phyloP scores from a whole-genome alignment of 345 rosid genomes.

The Camelina hispida region DNA sequence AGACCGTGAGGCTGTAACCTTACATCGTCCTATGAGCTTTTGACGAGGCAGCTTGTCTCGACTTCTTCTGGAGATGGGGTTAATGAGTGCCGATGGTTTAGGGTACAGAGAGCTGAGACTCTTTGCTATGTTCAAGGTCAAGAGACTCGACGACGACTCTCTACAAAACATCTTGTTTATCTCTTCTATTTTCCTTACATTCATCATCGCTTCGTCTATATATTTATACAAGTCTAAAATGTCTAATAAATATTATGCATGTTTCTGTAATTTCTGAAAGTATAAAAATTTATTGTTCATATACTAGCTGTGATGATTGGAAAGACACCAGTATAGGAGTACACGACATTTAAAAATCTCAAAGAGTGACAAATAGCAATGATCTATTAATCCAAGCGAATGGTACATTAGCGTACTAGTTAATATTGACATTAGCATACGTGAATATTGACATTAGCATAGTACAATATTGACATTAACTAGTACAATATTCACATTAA shows the following conservation, averaged over 20 bases:
- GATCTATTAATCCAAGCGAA: too few species aligned
- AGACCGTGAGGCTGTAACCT: slow-evolving; percentile 36
- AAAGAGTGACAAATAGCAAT: neutral
- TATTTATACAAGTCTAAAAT: slow-evolving; percentile 28
- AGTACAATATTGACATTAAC: too few species aligned
- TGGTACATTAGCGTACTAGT: too few species aligned
- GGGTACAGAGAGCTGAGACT: slow-evolving; percentile 26
- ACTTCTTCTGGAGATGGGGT: slow-evolving; percentile 13
- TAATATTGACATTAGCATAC: too few species aligned
- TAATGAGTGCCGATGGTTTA: slow-evolving; percentile 30
- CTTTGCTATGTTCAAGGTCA: slow-evolving; percentile 32
- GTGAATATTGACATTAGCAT: too few species aligned
- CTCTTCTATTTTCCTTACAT: slow-evolving; percentile 6
- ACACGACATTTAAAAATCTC: neutral
- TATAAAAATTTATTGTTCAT: neutral
- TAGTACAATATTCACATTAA: too few species aligned
- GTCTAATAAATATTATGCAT: neutral
- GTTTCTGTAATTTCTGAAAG: too few species aligned
- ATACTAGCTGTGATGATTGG: neutral
- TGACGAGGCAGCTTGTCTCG: slow-evolving; percentile 24
- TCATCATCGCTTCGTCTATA: slow-evolving; percentile 4
- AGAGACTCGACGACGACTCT: slow-evolving; percentile 38
- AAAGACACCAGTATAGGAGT: neutral
- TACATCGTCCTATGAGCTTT: slow-evolving; percentile 23
- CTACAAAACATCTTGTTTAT: slow-evolving; percentile 31